These are phyloP conservation scores for Stemphylium beticola DNA, from an alignment of 2,329 filamentous ascomycete genomes.

Conservation along the genomic window DNA sequence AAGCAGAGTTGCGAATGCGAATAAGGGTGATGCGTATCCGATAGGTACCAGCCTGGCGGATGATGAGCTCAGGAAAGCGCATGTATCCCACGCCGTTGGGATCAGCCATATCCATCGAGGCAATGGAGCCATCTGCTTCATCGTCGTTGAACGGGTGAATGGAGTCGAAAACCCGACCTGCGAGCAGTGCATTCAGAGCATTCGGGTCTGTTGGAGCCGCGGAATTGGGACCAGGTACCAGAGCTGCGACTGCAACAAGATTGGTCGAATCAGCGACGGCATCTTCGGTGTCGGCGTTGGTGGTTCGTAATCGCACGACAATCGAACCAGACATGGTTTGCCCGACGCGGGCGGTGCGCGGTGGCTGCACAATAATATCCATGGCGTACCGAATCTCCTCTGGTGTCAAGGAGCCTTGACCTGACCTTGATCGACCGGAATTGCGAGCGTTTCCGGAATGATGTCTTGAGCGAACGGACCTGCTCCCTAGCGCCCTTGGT, in stretches of 20 bases:
- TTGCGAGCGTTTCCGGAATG: conserved; percentile 29
- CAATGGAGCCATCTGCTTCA: conserved; percentile 44
- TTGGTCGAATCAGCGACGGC: conserved; percentile 43
- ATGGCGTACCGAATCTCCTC: conserved; percentile 46
- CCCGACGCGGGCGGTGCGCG: conserved; percentile 41
- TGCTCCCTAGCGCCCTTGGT: conserved; percentile 40
- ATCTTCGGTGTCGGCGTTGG: conserved; percentile 40
- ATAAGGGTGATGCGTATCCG: conserved; percentile 48
- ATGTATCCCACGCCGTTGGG: conserved; percentile 47
- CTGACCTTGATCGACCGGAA: conserved; percentile 33
- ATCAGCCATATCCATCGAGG: conserved; percentile 47
- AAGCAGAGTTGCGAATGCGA: conserved; percentile 37
- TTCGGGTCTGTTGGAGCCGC: conserved; percentile 36
- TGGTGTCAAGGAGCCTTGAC: conserved; percentile 30
- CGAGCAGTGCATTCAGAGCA: conserved; percentile 39
- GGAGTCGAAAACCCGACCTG: conserved; percentile 42
- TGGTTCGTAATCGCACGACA: conserved; percentile 43
- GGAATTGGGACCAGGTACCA: conserved; percentile 39
- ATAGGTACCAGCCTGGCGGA: conserved; percentile 46
- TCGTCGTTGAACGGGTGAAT: conserved; percentile 47
- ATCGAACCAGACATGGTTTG: conserved; percentile 40
- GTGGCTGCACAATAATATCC: conserved; percentile 49
- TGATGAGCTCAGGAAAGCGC: conserved; percentile 45
- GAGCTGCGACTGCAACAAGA: conserved; percentile 42
- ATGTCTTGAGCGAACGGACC: conserved; percentile 40